Percentiles rank a stretch among this genome's conserved stretches.
These are phyloP conservation scores for Malus asiatica DNA, from an alignment of 306 rosid species.

Conservation along the genomic window DNA sequence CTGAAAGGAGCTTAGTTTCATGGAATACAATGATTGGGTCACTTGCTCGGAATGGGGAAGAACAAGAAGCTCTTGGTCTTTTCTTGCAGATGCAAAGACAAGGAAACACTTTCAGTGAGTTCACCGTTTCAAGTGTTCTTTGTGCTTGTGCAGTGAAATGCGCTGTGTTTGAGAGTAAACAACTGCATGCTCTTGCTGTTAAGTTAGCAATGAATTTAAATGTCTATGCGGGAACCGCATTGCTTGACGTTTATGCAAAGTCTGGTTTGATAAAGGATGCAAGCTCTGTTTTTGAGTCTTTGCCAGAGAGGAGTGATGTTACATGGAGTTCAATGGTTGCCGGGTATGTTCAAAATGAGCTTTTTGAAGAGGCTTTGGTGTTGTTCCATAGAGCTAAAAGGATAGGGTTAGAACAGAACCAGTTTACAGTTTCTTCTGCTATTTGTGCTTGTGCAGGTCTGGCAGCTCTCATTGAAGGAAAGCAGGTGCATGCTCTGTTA, in stretches of 20 bases:
- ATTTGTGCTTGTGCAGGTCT: slow-evolving; percentile 74
- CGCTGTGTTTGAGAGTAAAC: slow-evolving; percentile 54
- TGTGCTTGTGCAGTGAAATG: slow-evolving; percentile 62
- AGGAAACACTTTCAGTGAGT: slow-evolving; percentile 53
- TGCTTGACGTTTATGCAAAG: slow-evolving; percentile 72
- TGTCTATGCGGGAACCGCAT: slow-evolving; percentile 74
- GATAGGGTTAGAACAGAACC: slow-evolving; percentile 41
- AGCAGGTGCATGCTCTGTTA: slow-evolving; percentile 58
- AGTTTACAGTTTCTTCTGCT: slow-evolving; percentile 59
- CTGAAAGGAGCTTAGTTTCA: slow-evolving; percentile 60
- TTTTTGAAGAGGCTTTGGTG: slow-evolving; percentile 62
- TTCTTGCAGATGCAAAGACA: slow-evolving; percentile 62
- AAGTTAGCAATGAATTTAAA: slow-evolving; percentile 61
- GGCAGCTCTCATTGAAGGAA: slow-evolving; percentile 69
- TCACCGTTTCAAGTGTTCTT: slow-evolving; percentile 76
- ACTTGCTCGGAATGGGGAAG: slow-evolving; percentile 46
- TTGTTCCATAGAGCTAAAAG: slow-evolving; percentile 47
- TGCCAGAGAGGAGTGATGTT: slow-evolving; percentile 61
- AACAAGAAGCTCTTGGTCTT: slow-evolving; percentile 51
- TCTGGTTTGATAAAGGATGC: slow-evolving; percentile 61
- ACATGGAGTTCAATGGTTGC: slow-evolving; percentile 92
- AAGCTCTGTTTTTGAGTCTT: slow-evolving; percentile 42
- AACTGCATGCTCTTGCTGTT: slow-evolving; percentile 63
- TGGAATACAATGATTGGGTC: slow-evolving; percentile 86
- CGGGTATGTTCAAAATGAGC: slow-evolving; percentile 64